Base-by-base conservation (phyloP, 2,329 filamentous ascomycete species). In the Apiospora phragmitis region DNA sequence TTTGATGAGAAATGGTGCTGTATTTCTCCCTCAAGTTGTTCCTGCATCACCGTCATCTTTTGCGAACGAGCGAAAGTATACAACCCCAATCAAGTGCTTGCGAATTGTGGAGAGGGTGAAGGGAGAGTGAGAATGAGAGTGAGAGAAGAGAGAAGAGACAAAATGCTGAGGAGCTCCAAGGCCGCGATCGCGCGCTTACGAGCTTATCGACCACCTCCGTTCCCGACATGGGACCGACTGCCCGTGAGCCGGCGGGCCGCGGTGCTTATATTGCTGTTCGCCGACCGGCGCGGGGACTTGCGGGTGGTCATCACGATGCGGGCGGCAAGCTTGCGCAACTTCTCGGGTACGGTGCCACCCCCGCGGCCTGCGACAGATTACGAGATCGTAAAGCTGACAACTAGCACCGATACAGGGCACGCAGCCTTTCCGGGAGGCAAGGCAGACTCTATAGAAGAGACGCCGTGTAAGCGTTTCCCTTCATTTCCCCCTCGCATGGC, bases 221-320 rank as follows among this genome's bases (percentile, higher is more conserved):
- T 91, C 75, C 84, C 89, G 14, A 68, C 88, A 71, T 92, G 90
- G 90, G 87, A 91, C 76, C 81, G 81, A 26, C 83, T 92, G 38
- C 90, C 90, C 2, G 81, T 87, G 18, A 88, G 85, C 74, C 89
- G 93, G 72, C 90, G 94, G 74, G 95, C 95, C 18, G 95, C 95
- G 32, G 95, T 98, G 51, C 84, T 98, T 69, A 88, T 98, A 67
- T 87, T 98, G 68, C 87, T 98, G 1, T 98, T 96, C 79, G 94
- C 94, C 45, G 95, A 98, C 81, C 88, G 88, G 59, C 85, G 88
- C 73, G 95, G 95, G 51, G 93, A 97, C 75, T 84, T 98, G 71
- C 89, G 90, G 24, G 89, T 92, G 68, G 90, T 92, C 42, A 86
- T 92, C 71, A 92, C 90, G 21, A 91, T 92, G 88, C 87, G 90